These are phyloP conservation scores for Boeremia lycopersici DNA, from an alignment of 2,329 filamentous ascomycete species.

Conservation along the genomic window DNA sequence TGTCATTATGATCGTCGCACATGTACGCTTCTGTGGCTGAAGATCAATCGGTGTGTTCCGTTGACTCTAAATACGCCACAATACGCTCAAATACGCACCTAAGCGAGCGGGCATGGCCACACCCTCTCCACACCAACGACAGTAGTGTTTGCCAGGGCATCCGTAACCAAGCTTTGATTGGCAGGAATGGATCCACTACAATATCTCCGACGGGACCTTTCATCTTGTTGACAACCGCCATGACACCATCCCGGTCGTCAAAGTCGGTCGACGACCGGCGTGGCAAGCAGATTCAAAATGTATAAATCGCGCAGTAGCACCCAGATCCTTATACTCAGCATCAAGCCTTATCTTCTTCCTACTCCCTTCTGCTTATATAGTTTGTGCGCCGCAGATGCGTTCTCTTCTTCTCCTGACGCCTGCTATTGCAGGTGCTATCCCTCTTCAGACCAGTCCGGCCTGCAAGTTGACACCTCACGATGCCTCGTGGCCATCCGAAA, in stretches of 20 bases:
- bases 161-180: background rate
- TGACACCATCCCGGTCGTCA: background rate
- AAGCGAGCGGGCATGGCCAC: background rate
- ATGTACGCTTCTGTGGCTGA: background rate
- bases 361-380: background rate
- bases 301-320: background rate
- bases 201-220: background rate
- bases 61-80: background rate
- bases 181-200: background rate
- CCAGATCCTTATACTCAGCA: background rate
- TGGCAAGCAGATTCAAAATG: background rate
- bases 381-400: background rate
- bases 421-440: background rate
- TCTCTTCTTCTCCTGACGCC: background rate
- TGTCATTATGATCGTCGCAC: background rate
- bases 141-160: background rate
- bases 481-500: background rate
- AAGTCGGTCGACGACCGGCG: background rate
- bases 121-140: background rate
- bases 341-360: background rate
- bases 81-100: background rate
- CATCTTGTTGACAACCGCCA: background rate
- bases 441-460: background rate
- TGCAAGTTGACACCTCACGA: slow-evolving; percentile 8
- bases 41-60: background rate